These are phyloP conservation scores for Irpex sp. DNA, from an alignment of 1,284 basidiomycete species.

Conservation along the genomic window DNA sequence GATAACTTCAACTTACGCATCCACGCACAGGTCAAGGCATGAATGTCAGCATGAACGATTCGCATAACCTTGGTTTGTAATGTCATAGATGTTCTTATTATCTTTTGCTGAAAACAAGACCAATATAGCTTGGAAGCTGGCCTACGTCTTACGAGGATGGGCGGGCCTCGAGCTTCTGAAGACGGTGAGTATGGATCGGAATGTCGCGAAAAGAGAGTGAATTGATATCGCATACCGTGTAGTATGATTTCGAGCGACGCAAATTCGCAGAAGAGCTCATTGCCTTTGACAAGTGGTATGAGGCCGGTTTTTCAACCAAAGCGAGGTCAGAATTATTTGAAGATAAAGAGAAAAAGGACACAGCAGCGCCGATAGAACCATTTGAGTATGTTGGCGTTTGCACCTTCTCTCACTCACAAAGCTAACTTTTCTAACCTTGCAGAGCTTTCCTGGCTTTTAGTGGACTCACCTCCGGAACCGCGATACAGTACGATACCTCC, in stretches of 20 bases:
- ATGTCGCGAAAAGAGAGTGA: too few species aligned
- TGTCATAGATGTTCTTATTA: too few species aligned
- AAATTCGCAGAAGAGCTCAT: slow-evolving; percentile 85
- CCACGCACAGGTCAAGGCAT: slow-evolving; percentile 69
- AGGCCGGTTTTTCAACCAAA: slow-evolving; percentile 67
- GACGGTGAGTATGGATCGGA: slow-evolving; percentile 68
- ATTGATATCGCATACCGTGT: background rate
- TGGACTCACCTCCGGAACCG: slow-evolving; percentile 4
- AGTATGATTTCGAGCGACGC: slow-evolving; percentile 79
- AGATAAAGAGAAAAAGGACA: slow-evolving; percentile 51
- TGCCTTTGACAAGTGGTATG: slow-evolving; percentile 80
- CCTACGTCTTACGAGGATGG: slow-evolving; percentile 67
- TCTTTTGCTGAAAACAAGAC: too few species aligned
- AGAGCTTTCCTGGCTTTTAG: slow-evolving; percentile 10
- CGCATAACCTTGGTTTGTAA: slow-evolving; percentile 73
- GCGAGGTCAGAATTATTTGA: slow-evolving; percentile 45
- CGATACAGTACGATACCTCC: slow-evolving; percentile 1
- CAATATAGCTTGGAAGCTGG: slow-evolving; percentile 19
- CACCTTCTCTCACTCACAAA: background rate
- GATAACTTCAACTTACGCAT: background rate
- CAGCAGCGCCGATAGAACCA: slow-evolving; percentile 75
- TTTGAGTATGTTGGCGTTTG: slow-evolving; percentile 47
- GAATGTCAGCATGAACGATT: slow-evolving; percentile 87
- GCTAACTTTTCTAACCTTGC: background rate
- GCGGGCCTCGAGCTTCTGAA: slow-evolving; percentile 76